Evolutionary conservation across 1,284 basidiomycete species (phyloP), one percentile per base, ranked within the genome.

Genomic region (Ganoderma meredithae): DNA sequence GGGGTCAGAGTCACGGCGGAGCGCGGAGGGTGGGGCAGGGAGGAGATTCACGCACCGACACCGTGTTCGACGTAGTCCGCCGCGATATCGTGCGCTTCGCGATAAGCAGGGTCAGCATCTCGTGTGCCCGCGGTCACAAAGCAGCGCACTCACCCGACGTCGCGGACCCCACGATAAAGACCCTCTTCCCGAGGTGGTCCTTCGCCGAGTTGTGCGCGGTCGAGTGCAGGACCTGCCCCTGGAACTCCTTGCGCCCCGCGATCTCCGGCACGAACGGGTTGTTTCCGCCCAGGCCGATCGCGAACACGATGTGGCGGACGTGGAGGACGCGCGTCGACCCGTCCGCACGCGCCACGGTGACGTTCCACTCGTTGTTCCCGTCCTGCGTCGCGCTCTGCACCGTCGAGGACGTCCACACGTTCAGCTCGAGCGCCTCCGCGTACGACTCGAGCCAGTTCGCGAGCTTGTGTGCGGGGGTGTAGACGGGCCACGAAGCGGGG

Each of bases 361-460:
- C 85, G 44, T 82, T 75, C 90, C 89, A 92, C 68, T 82, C 83
- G n/a, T 81, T 84, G n/a, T 77, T 73, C 22, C 79, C 77, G 71
- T 88, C 83, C 71, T 84, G 86, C 6, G 76, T 72, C 3, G 85
- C 83, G n/a, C 77, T 76, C 1, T 76, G 81, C 10, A 89, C 81
- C 3, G 77, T 83, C 0, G 87, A 82, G 8, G 86, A 85, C 1
- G 86, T 87, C 90, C 91, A 92, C 31, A 89, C 82, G 77, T 90
- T 87, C 52, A 92, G 76, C 72, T 92, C 90, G 73, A 92, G 81
- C 0, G 84, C 77, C 52, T 89, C 83, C 3, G 88, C 90, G 76
- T 91, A 93, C 36, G 79, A 80, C 76, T 92, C 90, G 8, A 92
- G 82, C 87, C 90, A 93, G 73, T 89, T 86, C 0, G 87, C 90